Evolutionary conservation across 495 filamentous ascomycete genomes (phyloP).

Genomic region (Aspergillus sclerotiicarbonarius): DNA sequence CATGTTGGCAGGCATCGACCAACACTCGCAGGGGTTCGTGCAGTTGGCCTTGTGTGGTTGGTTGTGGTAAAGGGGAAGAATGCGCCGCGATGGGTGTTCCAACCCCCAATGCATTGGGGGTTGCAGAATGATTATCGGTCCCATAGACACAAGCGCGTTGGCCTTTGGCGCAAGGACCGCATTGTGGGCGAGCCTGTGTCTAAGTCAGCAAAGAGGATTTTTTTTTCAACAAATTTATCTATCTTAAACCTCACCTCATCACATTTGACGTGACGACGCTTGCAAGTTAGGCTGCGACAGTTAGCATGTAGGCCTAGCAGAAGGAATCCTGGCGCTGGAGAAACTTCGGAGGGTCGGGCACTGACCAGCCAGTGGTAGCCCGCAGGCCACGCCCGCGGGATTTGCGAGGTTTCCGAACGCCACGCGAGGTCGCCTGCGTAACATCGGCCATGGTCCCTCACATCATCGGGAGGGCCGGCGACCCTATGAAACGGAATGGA

Average conservation of each 20-base stretch:
- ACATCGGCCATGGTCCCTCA: conserved; percentile 10
- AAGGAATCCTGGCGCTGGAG: neutral
- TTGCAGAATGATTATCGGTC: neutral
- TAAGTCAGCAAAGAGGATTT: neutral
- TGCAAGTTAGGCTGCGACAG: conserved; percentile 25
- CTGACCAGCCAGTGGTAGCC: conserved; percentile 32
- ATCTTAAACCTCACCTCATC: conserved; percentile 22
- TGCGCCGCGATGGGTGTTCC: neutral
- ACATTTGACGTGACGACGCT: conserved; percentile 34
- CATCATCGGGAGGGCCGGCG: neutral
- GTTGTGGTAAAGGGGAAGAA: neutral
- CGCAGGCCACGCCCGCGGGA: conserved; percentile 33
- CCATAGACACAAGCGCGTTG: conserved; percentile 28
- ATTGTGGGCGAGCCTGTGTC: conserved; percentile 27
- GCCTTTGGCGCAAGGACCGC: conserved; percentile 33
- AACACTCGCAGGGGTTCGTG: conserved; percentile 24
- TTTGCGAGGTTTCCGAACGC: conserved; percentile 28
- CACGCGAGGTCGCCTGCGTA: conserved; percentile 13
- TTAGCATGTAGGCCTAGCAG: conserved; percentile 1
- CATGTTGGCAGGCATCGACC: conserved; percentile 28
- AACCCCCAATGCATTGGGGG: neutral
- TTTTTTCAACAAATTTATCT: neutral
- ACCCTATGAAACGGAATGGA: neutral
- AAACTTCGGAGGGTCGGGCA: conserved; percentile 8
- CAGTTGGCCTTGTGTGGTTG: neutral